Base-by-base conservation (phyloP, 495 filamentous ascomycete genomes). In the Aspergillus sparsus region DNA sequence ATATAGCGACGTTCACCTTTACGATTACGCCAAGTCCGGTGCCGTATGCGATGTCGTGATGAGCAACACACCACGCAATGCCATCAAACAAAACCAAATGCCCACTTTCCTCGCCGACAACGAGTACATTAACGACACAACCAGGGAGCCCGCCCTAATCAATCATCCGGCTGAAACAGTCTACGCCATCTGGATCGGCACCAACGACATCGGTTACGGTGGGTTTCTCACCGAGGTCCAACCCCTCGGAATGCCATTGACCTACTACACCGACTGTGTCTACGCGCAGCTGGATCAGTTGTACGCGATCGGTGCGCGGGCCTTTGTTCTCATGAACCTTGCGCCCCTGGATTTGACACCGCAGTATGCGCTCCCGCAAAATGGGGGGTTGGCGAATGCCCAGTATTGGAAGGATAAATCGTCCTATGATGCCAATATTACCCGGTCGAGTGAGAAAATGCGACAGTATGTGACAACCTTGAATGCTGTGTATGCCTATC, bases 101-200 rank as follows among this genome's bases (percentile, higher is more conserved):
- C 82, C 85, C 0, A 83, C 85, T 5, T 90, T 85, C 71, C 58
- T 82, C 27, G 80, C 82, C 18, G 88, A 91, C 53, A 71, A 75
- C 13, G 60, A 68, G 12, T 82, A 70, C 50, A 50, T 62, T 42
- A 68, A 64, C 2, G 72, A 72, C 16, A 68, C 66, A 8, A 78
- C 74, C 57, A 74, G 74, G 47, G 65, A 76, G 6, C 60, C 79
- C 12, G 86, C 82, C 67, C 72, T 80, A 18, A 68, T 73, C 58
- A 77, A 81, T 46, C 77, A 70, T 3, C 61, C 77, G 18, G 65
- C 75, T 16, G 83, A 85, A 62, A 87, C 86, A 6, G 84, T 89
- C 5, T 90, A 89, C 61, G 74, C 83, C 1, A 81, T 91, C 42
- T 92, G 86, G 87, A 89, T 90, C 65, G 88, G 89, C 0, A 89